Base-by-base conservation (phyloP, 2,329 filamentous ascomycete genomes). In the Sarocladium strictum region DNA sequence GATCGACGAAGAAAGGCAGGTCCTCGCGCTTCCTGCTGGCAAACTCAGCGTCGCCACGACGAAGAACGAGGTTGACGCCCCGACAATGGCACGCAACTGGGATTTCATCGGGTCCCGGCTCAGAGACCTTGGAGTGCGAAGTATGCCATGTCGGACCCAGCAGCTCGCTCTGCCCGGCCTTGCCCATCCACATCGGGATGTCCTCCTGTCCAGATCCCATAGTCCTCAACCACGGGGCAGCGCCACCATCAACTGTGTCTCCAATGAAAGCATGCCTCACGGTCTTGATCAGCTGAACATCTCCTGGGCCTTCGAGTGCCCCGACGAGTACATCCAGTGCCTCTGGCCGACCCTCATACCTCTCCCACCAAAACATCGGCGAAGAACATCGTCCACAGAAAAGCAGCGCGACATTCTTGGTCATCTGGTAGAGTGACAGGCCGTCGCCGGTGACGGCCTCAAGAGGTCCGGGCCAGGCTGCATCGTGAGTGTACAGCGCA, bases 211-310 rank as follows among this genome's bases (percentile, higher is more conserved):
- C 47, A 2, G 11, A 4, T 17, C 7, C 27, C 26, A 63, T 53
- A 6, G 65, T 58, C 23, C 65, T 66, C 3, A 80, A 60, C 76
- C 76, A 82, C 1, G 69, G 61, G 2, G 71, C 71, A 1, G 77
- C 70, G 0, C 80, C 79, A 2, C 79, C 79, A 59, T 83, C 79
- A 1, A 68, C 26, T 0, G 79, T 82, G 54, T 81, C 77, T 1
- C 64, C 70, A 1, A 80, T 65, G 55, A 72, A 79, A 2, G 76
- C 70, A 54, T 79, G 73, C 1, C 68, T 56, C 0, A 51, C 58
- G 35, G 70, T 64, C 11, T 58, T 58, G 23, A 76, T 52, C 7
- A 78, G 41, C 6, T 62, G 58, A 0, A 52, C 41, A 2, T 54
- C 26, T 0, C 61, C 57, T 1, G 64, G 52, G 40, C 74, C 72